Evolutionary conservation across 148 eudicot species (phyloP), one percentile per base, ranked within the genome.

Genomic region (Linanthus parryae): DNA sequence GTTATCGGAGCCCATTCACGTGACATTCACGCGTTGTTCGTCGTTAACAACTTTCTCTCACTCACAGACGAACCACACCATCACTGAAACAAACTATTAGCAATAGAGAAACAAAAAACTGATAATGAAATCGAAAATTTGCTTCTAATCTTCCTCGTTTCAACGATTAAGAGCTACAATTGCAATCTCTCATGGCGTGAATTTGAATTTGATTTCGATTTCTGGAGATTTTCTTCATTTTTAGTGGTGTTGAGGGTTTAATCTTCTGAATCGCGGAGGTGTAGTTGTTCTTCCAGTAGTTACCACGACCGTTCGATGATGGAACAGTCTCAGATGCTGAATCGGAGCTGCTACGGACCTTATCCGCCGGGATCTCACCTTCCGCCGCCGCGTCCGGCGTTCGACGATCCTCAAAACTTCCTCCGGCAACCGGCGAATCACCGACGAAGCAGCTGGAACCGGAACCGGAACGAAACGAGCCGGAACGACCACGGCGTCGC

Each of bases 241-340:
- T 9, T 16, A 11, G 29, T 45, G 8, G 7, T 12, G 23, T 10
- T 13, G 4, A 0, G 50, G 17, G 14, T 8, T 4, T 46, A n/a
- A 24, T 46, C 31, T 46, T 31, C 50, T 24, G 9, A 20, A 1
- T 44, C 48, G 48, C 48, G 25, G 48, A 2, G 8, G 17, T 11
- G 29, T 13, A 11, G 12, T 2, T 11, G 8, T 1, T 11, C 28
- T 7, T 48, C 13, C 2, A 40, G 40, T 16, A 25, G 43, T 30
- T 57, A 31, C 44, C n/a, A 23, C 16, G 35, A 8, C 17, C 24
- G n/a, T 35, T 8, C 15, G 44, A 24, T 24, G 11, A 34, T 51
- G 55, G 18, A 51, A 7, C 41, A 35, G 21, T 35, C 62, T 35
- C 53, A 33, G 33, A 58, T 58, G 53, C 21, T 58, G 16, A 34